phyloP scores from a whole-genome alignment of 768 basidiomycete genomes.

The Mycena haematopus region DNA sequence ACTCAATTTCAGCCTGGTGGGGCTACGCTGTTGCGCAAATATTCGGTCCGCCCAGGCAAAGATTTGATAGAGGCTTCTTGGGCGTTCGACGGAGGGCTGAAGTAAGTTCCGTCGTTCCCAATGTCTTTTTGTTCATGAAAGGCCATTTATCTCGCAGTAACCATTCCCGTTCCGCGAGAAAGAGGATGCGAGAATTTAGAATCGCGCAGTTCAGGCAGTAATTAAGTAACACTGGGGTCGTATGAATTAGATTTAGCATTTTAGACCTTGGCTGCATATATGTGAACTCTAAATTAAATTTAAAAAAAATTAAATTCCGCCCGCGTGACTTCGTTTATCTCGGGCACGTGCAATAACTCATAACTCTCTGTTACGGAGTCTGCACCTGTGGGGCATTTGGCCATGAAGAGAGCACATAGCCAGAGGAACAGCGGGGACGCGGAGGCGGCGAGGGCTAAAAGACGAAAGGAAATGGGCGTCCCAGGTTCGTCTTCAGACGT shows the following conservation, averaged over 20 bases:
- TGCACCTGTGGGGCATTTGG: background rate
- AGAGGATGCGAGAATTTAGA: slow-evolving; percentile 53
- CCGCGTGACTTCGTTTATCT: too few species aligned
- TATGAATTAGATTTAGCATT: too few species aligned
- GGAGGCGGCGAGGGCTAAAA: slow-evolving; percentile 52
- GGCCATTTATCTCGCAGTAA: slow-evolving; percentile 43
- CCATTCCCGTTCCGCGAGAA: slow-evolving; percentile 65
- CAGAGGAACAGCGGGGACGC: slow-evolving; percentile 42
- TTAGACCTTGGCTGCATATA: too few species aligned
- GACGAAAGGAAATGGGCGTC: slow-evolving; percentile 40
- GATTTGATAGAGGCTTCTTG: slow-evolving; percentile 56
- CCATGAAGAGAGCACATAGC: slow-evolving; percentile 46
- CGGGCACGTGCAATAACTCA: background rate
- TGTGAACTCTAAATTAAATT: too few species aligned
- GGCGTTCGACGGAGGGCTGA: slow-evolving; percentile 77
- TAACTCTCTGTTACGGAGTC: too few species aligned
- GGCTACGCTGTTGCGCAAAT: slow-evolving; percentile 55
- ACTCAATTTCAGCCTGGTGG: slow-evolving; percentile 63
- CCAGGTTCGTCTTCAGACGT: slow-evolving; percentile 47
- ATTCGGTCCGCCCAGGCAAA: slow-evolving; percentile 42
- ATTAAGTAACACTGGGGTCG: background rate
- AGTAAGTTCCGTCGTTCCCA: slow-evolving; percentile 33
- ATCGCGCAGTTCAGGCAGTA: slow-evolving; percentile 48
- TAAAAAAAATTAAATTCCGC: too few species aligned
- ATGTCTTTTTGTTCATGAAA: background rate